These are phyloP conservation scores for Fusarium robinianum DNA, from an alignment of 2,329 filamentous ascomycete species.

Conservation along the genomic window DNA sequence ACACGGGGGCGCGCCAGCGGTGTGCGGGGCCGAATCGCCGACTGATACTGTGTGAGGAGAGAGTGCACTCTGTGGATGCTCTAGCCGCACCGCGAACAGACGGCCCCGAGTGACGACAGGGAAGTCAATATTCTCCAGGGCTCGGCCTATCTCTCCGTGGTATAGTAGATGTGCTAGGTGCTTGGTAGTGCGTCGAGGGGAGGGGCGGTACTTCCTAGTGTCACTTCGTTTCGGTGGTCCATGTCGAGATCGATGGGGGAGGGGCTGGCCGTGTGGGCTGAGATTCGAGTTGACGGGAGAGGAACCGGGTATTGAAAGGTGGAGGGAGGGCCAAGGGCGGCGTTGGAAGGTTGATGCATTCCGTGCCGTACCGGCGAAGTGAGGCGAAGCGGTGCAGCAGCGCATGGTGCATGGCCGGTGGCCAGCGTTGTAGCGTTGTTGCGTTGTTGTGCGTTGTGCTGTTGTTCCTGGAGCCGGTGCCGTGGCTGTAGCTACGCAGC, in stretches of 20 bases:
- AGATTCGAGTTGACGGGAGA: constrained; percentile 36
- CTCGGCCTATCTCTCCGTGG: not conserved
- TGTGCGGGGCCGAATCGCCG: constrained; percentile 28
- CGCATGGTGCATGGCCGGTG: too few species aligned
- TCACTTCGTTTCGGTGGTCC: constrained; percentile 25
- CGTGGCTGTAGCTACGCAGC: constrained; percentile 16
- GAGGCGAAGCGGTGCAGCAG: too few species aligned
- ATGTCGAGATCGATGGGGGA: constrained; percentile 33
- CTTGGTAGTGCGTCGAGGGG: constrained; percentile 12
- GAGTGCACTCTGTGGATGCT: constrained; percentile 9
- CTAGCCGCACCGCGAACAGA: constrained; percentile 3
- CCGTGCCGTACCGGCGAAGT: too few species aligned
- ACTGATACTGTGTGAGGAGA: constrained; percentile 5
- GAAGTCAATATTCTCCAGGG: too few species aligned
- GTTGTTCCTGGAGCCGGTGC: constrained; percentile 7
- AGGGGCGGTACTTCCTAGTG: constrained; percentile 10
- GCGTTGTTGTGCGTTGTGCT: too few species aligned
- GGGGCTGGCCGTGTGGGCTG: constrained; percentile 34
- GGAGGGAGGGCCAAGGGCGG: constrained; percentile 20
- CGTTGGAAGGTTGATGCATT: too few species aligned
- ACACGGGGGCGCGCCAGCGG: constrained; percentile 23
- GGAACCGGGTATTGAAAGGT: constrained; percentile 31
- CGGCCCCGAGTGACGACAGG: too few species aligned
- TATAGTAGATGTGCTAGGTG: not conserved
- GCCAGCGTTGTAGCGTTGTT: too few species aligned